Conservation (phyloP, 2,329 filamentous ascomycete species). For the Neoascochyta sp. region DNA sequence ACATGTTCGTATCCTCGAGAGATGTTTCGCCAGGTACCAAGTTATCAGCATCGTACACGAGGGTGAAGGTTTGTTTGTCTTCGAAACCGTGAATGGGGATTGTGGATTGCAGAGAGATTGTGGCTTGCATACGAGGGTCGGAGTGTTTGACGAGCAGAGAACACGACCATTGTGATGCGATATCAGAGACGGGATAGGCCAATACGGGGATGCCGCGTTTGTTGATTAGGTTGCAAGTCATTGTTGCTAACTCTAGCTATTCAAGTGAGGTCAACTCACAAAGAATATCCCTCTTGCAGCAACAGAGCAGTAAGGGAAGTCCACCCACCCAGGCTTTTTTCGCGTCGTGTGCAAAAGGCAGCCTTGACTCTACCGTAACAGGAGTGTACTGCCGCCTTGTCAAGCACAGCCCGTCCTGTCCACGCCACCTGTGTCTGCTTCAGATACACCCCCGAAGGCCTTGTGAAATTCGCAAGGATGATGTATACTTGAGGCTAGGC, state of each 20-base stretch:
- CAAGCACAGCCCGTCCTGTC: conserved; percentile 6
- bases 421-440: conserved; percentile 8
- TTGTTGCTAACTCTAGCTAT: conserved; percentile 10
- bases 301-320: conserved; percentile 5
- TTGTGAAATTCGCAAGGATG: conserved; percentile 16
- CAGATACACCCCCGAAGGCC: conserved; percentile 7
- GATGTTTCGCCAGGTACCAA: conserved; percentile 9
- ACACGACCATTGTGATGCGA: conserved; percentile 6
- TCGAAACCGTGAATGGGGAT: conserved; percentile 7
- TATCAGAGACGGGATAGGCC: conserved; percentile 7
- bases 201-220: conserved; percentile 11
- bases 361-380: conserved; percentile 10
- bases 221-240: conserved; percentile 5
- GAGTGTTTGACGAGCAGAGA: conserved; percentile 11
- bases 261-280: conserved; percentile 3
- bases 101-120: conserved; percentile 9
- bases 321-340: conserved; percentile 16
- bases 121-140: conserved; percentile 8
- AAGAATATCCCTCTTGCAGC: conserved; percentile 6
- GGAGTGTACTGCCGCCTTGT: conserved; percentile 1
- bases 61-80: conserved; percentile 11
- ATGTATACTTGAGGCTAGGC: conserved; percentile 8
- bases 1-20: conserved; percentile 4
- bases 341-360: conserved; percentile 8
- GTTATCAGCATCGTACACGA: conserved; percentile 17